These are phyloP conservation scores for Coelastrella sp. DNA, from an alignment of 139 green algal genomes.

Conservation along the genomic window DNA sequence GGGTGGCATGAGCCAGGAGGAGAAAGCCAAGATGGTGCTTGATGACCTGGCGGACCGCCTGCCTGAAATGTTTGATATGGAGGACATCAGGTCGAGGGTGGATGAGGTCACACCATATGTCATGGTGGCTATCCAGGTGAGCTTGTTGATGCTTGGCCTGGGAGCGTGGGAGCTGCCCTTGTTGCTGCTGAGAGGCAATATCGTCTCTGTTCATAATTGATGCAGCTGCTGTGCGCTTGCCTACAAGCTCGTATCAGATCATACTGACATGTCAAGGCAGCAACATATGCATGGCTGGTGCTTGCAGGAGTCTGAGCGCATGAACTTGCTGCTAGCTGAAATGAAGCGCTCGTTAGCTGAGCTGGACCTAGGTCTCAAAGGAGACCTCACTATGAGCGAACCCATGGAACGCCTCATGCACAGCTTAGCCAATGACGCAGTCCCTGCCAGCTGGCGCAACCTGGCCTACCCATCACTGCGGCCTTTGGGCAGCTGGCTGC, in stretches of 20 bases:
- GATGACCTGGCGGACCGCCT: conserved; percentile 89
- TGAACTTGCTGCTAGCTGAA: conserved; percentile 89
- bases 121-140: conserved; percentile 93
- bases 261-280: neutral
- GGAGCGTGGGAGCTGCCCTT: neutral
- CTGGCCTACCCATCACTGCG: conserved; percentile 88
- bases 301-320: conserved; percentile 88
- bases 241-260: no score
- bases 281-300: neutral
- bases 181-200: neutral
- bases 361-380: conserved; percentile 93
- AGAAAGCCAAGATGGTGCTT: conserved; percentile 90
- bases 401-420: conserved; percentile 90
- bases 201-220: no score
- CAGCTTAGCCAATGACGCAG: conserved; percentile 75
- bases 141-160: neutral
- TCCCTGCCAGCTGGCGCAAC: conserved; percentile 82
- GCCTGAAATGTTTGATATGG: conserved; percentile 87
- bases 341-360: conserved; percentile 89
- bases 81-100: conserved; percentile 87
- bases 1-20: conserved; percentile 79
- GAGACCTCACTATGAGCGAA: conserved; percentile 93
- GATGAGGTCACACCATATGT: conserved; percentile 89
- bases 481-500: conserved; percentile 73
- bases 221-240: neutral